Base-by-base conservation (phyloP, 352 stramenopile genomes). In the Globisporangium parvum region DNA sequence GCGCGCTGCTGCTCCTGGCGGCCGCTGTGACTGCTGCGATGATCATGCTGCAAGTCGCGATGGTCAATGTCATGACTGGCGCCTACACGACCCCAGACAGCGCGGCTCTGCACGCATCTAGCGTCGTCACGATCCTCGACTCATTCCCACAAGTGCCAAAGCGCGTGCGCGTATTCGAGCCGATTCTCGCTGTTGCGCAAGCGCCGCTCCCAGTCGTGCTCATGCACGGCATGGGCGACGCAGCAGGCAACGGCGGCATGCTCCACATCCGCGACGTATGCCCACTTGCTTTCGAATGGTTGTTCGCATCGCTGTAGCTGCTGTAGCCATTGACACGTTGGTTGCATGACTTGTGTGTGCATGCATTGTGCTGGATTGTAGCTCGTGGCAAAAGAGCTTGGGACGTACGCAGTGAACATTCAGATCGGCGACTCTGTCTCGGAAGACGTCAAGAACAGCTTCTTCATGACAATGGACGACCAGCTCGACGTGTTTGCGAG, bases 181-280 rank as follows among this genome's bases (percentile, higher is more conserved):
- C 47, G n/a, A n/a, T n/a, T n/a, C 42, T 41, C 51, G 39, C n/a
- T 63, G 24, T 14, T 20, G 28, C 14, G 33, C 14, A 10, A 6
- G n/a, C 24, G 5, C 52, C 73, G 47, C 54, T 79, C 41, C 88
- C 88, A 2, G 73, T 95, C 2, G 80, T 96, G 17, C 47, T 96
- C 26, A 96, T 96, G 66, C 92, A 98, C 60, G 93, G 93, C 14
- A 98, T 98, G 91, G 93, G 91, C n/a, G 93, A 98, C 55, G 88
- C 84, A 14, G 96, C 88, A 41, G 85, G 83, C 8, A 97, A 98
- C 61, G 55, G 69, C 17, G 93, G 92, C 20, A 98, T 98, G 88
- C 54, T 71, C 51, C 60, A 63, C 8, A 92, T 98, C 45, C 77
- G 85, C 42, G 80, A 88, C 58, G 84, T 91, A 66, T 11, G 62